These are phyloP conservation scores for Nannizziopsis barbatae DNA, from an alignment of 2,329 filamentous ascomycete genomes.

Conservation along the genomic window DNA sequence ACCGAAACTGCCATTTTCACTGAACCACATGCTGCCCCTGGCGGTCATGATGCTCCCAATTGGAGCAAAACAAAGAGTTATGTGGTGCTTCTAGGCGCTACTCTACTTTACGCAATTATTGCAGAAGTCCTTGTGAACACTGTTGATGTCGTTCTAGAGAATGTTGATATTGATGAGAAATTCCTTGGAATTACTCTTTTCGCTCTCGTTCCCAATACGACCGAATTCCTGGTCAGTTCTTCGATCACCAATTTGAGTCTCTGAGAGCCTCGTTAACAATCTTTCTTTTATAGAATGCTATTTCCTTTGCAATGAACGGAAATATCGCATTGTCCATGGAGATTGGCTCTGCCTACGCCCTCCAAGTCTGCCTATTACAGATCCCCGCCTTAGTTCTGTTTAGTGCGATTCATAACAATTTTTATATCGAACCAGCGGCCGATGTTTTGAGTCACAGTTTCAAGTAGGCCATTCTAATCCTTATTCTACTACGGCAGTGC, in stretches of 20 bases:
- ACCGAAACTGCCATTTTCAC: slow-evolving; percentile 23
- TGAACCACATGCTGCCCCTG: slow-evolving; percentile 38
- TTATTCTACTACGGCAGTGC: too few species aligned
- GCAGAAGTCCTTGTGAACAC: slow-evolving; percentile 95
- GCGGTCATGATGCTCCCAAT: slow-evolving; percentile 95
- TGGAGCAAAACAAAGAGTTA: slow-evolving; percentile 90
- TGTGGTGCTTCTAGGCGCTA: slow-evolving; percentile 77
- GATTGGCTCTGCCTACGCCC: slow-evolving; percentile 90
- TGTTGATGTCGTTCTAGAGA: slow-evolving; percentile 88
- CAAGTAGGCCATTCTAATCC: slow-evolving; percentile 33
- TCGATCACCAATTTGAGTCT: not conserved
- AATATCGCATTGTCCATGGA: slow-evolving; percentile 99
- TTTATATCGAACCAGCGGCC: slow-evolving; percentile 37
- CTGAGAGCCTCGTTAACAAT: not conserved
- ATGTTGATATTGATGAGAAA: slow-evolving; percentile 87
- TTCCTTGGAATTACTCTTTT: slow-evolving; percentile 95
- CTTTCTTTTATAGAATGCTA: slow-evolving; percentile 59
- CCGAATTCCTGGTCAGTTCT: slow-evolving; percentile 73
- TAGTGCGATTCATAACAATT: slow-evolving; percentile 60
- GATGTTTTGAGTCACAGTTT: slow-evolving; percentile 44
- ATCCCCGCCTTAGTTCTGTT: slow-evolving; percentile 88
- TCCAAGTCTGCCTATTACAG: slow-evolving; percentile 91
- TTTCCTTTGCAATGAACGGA: slow-evolving; percentile 98
- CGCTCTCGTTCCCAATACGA: slow-evolving; percentile 93
- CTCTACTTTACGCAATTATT: slow-evolving; percentile 87